Conservation (phyloP, 495 filamentous ascomycete genomes). For the Hypoxylon trugodes region DNA sequence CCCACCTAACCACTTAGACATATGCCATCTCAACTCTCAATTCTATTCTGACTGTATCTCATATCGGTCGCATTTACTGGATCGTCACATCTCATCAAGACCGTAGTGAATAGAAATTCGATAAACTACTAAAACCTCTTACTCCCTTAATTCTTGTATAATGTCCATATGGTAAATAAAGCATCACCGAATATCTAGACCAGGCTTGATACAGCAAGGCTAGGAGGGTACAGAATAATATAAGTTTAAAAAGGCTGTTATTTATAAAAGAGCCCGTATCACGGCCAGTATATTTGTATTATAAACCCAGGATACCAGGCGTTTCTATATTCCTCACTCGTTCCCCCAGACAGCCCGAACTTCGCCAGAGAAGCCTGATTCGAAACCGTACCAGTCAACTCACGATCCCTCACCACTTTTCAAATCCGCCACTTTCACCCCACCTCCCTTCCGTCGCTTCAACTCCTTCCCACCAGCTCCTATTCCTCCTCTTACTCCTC, state of each 20-base stretch:
- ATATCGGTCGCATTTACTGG: no score
- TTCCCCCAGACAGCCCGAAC: not conserved
- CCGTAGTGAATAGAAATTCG: no score
- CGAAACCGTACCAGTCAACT: not conserved
- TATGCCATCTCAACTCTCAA: no score
- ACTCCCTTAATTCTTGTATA: no score
- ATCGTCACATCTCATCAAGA: no score
- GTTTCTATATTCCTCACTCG: not conserved
- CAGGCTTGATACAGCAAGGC: not conserved
- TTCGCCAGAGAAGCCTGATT: not conserved
- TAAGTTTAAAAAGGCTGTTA: conserved; percentile 7
- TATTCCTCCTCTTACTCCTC: not conserved
- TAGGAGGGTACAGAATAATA: not conserved
- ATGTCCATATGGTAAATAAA: no score
- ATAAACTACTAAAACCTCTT: no score
- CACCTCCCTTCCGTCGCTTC: not conserved
- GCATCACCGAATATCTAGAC: not conserved
- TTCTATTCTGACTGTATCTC: no score
- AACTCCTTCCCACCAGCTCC: conserved; percentile 1
- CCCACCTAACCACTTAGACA: no score
- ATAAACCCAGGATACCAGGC: conserved; percentile 6
- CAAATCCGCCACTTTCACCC: not conserved
- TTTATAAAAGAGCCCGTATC: conserved; percentile 8
- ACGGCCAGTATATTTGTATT: conserved; percentile 15
- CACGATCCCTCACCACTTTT: not conserved